Conservation (phyloP, 139 green algal species). For the Tetradesmus lagerheimii region DNA sequence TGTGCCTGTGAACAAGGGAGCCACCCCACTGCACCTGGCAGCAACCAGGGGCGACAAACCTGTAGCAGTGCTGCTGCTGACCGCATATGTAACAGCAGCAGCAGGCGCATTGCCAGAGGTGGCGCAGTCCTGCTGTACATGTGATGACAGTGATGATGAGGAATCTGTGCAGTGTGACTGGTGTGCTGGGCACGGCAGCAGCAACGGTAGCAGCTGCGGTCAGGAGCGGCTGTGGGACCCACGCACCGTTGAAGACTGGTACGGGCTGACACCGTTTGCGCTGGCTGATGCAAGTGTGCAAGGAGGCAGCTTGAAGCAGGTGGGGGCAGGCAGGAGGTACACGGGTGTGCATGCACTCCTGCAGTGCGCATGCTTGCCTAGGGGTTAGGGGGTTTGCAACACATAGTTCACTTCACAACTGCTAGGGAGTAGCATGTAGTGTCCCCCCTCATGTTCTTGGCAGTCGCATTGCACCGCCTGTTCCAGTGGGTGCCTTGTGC, state of each 20-base stretch:
- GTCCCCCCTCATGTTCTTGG: too few species aligned
- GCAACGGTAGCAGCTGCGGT: not conserved
- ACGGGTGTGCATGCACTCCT: not conserved
- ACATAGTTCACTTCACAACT: not conserved
- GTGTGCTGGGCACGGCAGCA: not conserved
- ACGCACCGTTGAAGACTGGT: slow-evolving; percentile 1
- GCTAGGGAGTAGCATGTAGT: too few species aligned
- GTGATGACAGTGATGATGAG: not conserved
- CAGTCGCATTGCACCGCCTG: not conserved
- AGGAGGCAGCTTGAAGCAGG: slow-evolving; percentile 12
- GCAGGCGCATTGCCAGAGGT: slow-evolving; percentile 1
- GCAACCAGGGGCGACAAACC: not conserved
- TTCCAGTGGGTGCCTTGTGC: not conserved
- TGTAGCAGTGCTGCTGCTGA: slow-evolving; percentile 21
- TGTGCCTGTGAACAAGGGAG: slow-evolving; percentile 11
- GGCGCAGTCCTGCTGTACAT: not conserved
- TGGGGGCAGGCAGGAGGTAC: not conserved
- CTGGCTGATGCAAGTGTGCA: not conserved
- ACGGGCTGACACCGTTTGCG: slow-evolving; percentile 14
- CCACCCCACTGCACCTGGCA: slow-evolving; percentile 27
- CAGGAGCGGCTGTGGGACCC: not conserved
- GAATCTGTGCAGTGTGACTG: not conserved
- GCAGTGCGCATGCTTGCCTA: not conserved
- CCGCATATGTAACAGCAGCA: slow-evolving; percentile 26
- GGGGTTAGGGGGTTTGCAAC: too few species aligned